Percentiles rank a stretch among this genome's conserved stretches.
These are phyloP conservation scores for Thelonectria olida DNA, from an alignment of 2,329 filamentous ascomycete genomes.

Conservation along the genomic window DNA sequence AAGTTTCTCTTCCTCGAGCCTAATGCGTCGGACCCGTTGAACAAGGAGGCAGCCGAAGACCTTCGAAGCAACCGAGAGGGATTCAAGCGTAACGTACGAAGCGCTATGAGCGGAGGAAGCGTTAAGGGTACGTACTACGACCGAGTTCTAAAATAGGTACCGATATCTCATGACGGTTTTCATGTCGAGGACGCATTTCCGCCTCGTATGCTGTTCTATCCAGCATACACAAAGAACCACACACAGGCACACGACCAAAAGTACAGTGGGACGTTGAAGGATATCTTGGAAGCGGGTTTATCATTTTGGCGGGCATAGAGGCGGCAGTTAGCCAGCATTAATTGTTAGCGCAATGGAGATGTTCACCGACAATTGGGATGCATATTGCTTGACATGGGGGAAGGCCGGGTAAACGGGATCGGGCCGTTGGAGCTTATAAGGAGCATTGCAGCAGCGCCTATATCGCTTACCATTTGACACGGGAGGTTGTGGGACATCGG, in stretches of 20 bases:
- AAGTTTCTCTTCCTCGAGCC: constrained; percentile 99
- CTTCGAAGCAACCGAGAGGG: constrained; percentile 84
- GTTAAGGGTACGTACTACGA: constrained; percentile 82
- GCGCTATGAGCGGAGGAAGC: constrained; percentile 81
- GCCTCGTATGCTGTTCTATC: background rate
- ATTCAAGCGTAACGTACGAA: constrained; percentile 91
- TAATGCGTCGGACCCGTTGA: constrained; percentile 95
- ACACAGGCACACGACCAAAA: background rate
- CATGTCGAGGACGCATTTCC: background rate
- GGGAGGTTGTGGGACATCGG: background rate
- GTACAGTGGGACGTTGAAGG: background rate
- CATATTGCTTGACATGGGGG: background rate
- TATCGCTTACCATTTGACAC: background rate
- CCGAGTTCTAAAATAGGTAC: constrained; percentile 72
- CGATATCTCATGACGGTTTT: no score
- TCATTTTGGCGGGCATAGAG: constrained; percentile 18
- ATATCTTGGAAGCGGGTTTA: constrained; percentile 1
- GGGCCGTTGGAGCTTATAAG: background rate
- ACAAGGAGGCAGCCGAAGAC: constrained; percentile 97
- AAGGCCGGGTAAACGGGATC: background rate
- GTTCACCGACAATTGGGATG: constrained; percentile 12
- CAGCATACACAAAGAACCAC: background rate
- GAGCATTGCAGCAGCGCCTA: background rate
- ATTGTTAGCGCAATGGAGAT: background rate
- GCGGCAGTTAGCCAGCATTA: constrained; percentile 1